Evolutionary conservation across 1,284 basidiomycete genomes (phyloP).

Genomic region (Meira nashicola): DNA sequence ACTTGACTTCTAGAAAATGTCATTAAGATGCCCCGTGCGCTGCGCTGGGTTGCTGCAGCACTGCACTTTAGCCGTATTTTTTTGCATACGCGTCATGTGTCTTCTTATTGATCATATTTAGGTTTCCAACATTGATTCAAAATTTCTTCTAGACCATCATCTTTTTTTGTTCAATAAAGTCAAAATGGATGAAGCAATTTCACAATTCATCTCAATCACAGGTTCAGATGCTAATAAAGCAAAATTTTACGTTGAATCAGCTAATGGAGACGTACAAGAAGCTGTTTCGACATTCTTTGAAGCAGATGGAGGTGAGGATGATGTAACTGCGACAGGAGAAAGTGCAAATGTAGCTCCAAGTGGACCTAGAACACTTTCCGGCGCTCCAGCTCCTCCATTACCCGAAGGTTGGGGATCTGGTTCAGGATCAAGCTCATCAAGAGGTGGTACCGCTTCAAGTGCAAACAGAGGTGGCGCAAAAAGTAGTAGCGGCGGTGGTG

Average conservation of each 20-base stretch:
- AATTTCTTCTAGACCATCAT: too few relatives aligned
- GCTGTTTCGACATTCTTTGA: conserved; percentile 54
- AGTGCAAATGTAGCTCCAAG: conserved; percentile 17
- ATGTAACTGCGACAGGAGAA: conserved; percentile 6
- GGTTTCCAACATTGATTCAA: too few relatives aligned
- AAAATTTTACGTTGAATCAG: conserved; percentile 52
- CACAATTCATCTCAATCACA: conserved; percentile 49
- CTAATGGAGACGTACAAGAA: conserved; percentile 50
- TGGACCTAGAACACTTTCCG: conserved; percentile 53
- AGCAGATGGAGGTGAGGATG: background rate
- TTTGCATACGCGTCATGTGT: too few relatives aligned
- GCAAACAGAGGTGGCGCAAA: conserved; percentile 12
- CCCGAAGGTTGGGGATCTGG: conserved; percentile 27
- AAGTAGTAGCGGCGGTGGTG: conserved; percentile 18
- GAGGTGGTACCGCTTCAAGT: conserved; percentile 14
- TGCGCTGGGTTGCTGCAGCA: too few relatives aligned
- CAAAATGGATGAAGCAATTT: conserved; percentile 37
- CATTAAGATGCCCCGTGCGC: too few relatives aligned
- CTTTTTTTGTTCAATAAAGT: too few relatives aligned
- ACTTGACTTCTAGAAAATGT: too few relatives aligned
- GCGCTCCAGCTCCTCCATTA: conserved; percentile 42
- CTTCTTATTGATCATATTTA: too few relatives aligned
- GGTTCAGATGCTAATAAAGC: conserved; percentile 50
- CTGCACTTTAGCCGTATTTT: too few relatives aligned
- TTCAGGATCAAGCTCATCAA: too few relatives aligned